Conservation (phyloP, 305 asterid species). For the Stenogyne calaminthoides region DNA sequence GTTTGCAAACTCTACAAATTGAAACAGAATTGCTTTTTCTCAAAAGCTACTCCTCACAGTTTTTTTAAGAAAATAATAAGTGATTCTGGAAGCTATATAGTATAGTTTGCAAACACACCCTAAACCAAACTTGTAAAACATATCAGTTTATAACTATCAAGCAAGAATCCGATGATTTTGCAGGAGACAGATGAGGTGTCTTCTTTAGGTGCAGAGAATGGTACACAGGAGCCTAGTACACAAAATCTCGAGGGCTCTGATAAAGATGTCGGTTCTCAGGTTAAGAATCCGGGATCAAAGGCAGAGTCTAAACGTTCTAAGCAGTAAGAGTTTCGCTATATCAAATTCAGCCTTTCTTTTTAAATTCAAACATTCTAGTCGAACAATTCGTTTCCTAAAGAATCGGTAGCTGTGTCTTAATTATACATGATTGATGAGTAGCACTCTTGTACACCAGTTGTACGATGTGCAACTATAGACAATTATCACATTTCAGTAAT, state of each 20-base stretch:
- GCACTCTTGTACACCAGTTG: background rate
- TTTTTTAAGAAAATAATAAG: too few relatives aligned
- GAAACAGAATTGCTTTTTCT: too few relatives aligned
- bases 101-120: too few relatives aligned
- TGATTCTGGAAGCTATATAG: too few relatives aligned
- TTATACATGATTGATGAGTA: background rate
- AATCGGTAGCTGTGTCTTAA: background rate
- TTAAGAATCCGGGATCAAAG: constrained; percentile 53
- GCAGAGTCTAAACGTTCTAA: constrained; percentile 69
- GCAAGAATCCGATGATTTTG: background rate
- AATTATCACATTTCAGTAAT: background rate
- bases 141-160: background rate
- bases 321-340: constrained; percentile 52
- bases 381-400: background rate
- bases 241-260: constrained; percentile 48
- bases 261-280: constrained; percentile 45
- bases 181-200: constrained; percentile 45
- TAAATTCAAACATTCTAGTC: background rate
- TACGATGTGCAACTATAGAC: too few relatives aligned
- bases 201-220: constrained; percentile 38
- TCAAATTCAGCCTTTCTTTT: too few relatives aligned
- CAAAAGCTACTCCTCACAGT: too few relatives aligned
- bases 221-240: constrained; percentile 38
- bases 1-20: too few relatives aligned
- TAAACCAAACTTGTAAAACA: background rate